Evolutionary conservation across 1,139 yeast species (phyloP).

Genomic region (Candida labiduridarum): DNA sequence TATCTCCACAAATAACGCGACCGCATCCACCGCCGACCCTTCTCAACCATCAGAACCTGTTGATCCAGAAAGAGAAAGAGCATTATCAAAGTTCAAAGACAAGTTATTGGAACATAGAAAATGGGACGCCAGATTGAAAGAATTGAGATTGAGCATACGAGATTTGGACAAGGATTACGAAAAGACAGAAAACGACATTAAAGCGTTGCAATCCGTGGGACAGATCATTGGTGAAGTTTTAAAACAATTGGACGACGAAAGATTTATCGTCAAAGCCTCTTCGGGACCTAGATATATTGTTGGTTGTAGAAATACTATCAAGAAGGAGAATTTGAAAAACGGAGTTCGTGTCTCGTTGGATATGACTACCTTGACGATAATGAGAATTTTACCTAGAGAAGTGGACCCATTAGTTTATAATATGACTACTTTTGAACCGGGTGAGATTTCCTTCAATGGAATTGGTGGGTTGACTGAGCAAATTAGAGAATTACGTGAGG

Average conservation of each 20-base stretch:
- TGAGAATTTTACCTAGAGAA: conserved; percentile 96
- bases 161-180: conserved; percentile 83
- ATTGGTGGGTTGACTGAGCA: conserved; percentile 98
- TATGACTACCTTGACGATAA: conserved; percentile 96
- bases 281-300: conserved; percentile 98
- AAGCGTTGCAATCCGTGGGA: conserved; percentile 96
- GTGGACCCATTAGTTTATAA: conserved; percentile 98
- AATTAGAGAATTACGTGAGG: conserved; percentile 95
- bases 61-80: conserved; percentile 79
- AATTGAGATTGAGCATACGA: conserved; percentile 79
- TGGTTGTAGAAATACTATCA: conserved; percentile 93
- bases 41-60: conserved; percentile 50
- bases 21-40: conserved; percentile 16
- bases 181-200: conserved; percentile 94
- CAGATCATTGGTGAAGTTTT: conserved; percentile 97
- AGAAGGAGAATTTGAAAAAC: conserved; percentile 79
- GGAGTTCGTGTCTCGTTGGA: conserved; percentile 97
- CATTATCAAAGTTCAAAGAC: conserved; percentile 77
- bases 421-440: conserved; percentile 98
- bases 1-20: conserved; percentile 4
- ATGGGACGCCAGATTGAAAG: conserved; percentile 91
- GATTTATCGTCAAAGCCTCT: conserved; percentile 95
- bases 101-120: conserved; percentile 91
- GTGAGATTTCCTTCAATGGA: conserved; percentile 90
- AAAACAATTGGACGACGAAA: conserved; percentile 92